Percentiles rank a stretch among this genome's conserved stretches.
Conservation (phyloP, 208 protist species). For the Leishmania aethiopica region DNA sequence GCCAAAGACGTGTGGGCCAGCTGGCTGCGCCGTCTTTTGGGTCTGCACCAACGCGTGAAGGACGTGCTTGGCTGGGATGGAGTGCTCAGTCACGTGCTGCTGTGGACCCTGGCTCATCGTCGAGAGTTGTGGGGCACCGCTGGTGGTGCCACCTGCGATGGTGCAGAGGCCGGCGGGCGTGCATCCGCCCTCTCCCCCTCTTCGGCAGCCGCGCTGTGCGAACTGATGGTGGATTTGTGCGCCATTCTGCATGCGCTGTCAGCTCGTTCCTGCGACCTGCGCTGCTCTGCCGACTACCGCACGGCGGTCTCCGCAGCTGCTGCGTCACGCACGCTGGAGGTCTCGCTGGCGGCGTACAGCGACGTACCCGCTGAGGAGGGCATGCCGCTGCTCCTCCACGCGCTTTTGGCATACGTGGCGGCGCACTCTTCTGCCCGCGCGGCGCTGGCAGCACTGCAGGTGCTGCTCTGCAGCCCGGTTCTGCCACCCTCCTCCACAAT, state of each 20-base stretch:
- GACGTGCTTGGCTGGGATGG: constrained; percentile 50
- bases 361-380: constrained; percentile 38
- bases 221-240: constrained; percentile 36
- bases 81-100: constrained; percentile 44
- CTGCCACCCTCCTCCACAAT: background rate
- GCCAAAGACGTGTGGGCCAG: constrained; percentile 37
- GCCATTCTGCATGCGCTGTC: constrained; percentile 18
- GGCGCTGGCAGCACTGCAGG: constrained; percentile 31
- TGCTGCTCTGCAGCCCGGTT: constrained; percentile 34
- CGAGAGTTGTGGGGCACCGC: constrained; percentile 12
- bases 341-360: constrained; percentile 30
- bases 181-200: background rate
- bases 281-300: background rate
- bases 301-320: constrained; percentile 3
- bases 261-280: background rate
- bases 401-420: constrained; percentile 32
- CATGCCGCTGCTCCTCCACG: constrained; percentile 29
- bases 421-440: constrained; percentile 39
- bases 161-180: background rate
- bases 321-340: constrained; percentile 36
- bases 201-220: constrained; percentile 19
- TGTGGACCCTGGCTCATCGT: constrained; percentile 50
- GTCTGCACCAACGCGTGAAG: constrained; percentile 39
- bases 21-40: constrained; percentile 49
- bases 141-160: background rate